Evolutionary conservation across 768 basidiomycete genomes (phyloP), one percentile per base, ranked within the genome.

Genomic region (Leccinum aurantiacum): DNA sequence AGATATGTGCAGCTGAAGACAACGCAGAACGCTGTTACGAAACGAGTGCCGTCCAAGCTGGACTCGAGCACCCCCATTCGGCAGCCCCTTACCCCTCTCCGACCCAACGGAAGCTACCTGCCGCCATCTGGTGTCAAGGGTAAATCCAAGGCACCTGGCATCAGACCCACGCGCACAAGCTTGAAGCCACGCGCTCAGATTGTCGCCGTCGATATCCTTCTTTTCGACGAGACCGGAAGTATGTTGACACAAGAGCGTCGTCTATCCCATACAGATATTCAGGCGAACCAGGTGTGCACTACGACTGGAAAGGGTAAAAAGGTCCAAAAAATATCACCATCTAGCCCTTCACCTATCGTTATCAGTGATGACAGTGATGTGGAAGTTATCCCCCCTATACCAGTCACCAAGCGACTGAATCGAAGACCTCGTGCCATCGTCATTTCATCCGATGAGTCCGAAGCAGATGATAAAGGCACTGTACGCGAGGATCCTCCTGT

Each of bases 161-260:
- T 41, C 37, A 65, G 67, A 58, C 49, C 57, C 31, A 35, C 69
- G 38, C 60, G 64, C 48, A 59, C 67, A 3, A 75, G 72, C 53
- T 60, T 79, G 67, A 76, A 72, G 69, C 74, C 79, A 7, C 74
- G 75, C 44, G 76, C 80, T 1, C 82, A 84, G 1, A 71, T 82
- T 19, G 79, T 90, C 13, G 79, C 85, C 44, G 76, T 90, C 53
- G 87, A 91, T 50, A 91, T 92, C 54, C 75, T 86, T 38, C 76
- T 89, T 37, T 57, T 91, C 24, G 89, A 92, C 69, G 79, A 81
- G 31, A 68, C 76, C 31, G 90, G 90, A 13, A 77, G 71, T 53
- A 82, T 77, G 35, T 60, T 91, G 48, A 82, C 79, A 57, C 80
- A 84, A 67, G 90, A 91, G 70, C 76, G 80, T 60, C 78, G 90